These are phyloP conservation scores for Boletus huronensis DNA, from an alignment of 768 basidiomycete genomes.

Conservation along the genomic window DNA sequence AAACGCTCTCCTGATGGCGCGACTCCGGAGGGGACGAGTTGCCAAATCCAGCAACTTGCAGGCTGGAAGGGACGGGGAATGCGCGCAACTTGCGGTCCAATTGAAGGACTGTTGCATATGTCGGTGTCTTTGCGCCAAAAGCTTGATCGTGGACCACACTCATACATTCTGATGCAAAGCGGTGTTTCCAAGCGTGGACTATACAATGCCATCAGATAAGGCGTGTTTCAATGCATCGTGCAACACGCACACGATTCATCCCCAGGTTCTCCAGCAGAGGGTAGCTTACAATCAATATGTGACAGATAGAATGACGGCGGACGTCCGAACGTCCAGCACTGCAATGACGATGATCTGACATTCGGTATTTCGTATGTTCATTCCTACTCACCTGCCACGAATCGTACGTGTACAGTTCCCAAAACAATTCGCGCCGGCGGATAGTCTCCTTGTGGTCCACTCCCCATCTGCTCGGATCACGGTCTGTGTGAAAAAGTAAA, in stretches of 20 bases:
- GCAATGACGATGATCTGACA: constrained; percentile 37
- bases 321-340: constrained; percentile 67
- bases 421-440: constrained; percentile 63
- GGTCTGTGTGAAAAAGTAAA: constrained; percentile 39
- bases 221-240: not conserved
- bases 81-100: constrained; percentile 64
- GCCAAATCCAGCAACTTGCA: constrained; percentile 69
- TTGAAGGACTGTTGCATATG: constrained; percentile 64
- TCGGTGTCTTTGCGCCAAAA: constrained; percentile 65
- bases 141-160: constrained; percentile 67
- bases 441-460: constrained; percentile 54
- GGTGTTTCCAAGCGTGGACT: constrained; percentile 72
- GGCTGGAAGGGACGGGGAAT: constrained; percentile 60
- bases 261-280: constrained; percentile 43
- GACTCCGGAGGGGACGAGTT: constrained; percentile 44
- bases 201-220: not conserved
- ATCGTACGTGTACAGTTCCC: constrained; percentile 50
- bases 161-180: constrained; percentile 67
- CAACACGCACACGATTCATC: constrained; percentile 57
- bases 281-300: constrained; percentile 66
- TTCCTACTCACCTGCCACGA: constrained; percentile 30
- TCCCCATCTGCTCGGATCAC: constrained; percentile 68
- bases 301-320: constrained; percentile 66
- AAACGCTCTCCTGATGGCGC: constrained; percentile 35
- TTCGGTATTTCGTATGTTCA: not conserved